Evolutionary conservation across 2,329 filamentous ascomycete genomes (phyloP), one percentile per base, ranked within the genome.

Genomic region (Coleophoma eucalyptorum): DNA sequence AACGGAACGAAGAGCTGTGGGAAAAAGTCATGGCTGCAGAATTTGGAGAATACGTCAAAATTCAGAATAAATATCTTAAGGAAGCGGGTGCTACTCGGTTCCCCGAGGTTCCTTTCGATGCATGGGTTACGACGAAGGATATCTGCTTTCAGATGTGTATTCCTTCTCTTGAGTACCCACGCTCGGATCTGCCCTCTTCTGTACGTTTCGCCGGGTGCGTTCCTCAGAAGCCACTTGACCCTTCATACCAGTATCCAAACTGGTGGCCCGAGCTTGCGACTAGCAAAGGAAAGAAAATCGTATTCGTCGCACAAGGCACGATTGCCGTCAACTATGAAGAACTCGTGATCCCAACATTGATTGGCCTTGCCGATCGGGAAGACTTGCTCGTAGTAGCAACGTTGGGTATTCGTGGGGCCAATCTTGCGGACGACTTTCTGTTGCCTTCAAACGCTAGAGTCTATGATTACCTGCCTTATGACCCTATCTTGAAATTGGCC

Each of bases 201-300:
- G 58, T 78, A 19, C 64, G 65, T 7, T 78, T 72, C 46, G 65
- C 69, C 16, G 77, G 77, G 2, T 69, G 64, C 3, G 50, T 72
- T 5, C 65, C 68, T 0, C 63, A 63, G 8, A 65, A 64, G 38
- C 51, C 58, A 2, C 10, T 66, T 46, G 57, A 64, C 18, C 42
- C 57, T 0, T 51, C 12, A 6, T 64, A 67, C 33, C 49, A 44
- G 2, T 65, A 65, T 37, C 77, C 77, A 1, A 31, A 56, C 5
- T 79, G 74, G 72, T 80, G 74, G 73, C 44, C 63, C 2, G 68
- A 72, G 7, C 63, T 79, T 11, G 56, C 66, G 3, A 46, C 56
- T 10, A 68, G 69, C 40, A 60, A 66, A 41, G 62, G 65, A 44
- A 67, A 65, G 31, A 5, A 43, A 13, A 60, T 71, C 7, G 51